These are phyloP conservation scores for Rhodotorula babjevae DNA, from an alignment of 768 basidiomycete species.

Conservation along the genomic window DNA sequence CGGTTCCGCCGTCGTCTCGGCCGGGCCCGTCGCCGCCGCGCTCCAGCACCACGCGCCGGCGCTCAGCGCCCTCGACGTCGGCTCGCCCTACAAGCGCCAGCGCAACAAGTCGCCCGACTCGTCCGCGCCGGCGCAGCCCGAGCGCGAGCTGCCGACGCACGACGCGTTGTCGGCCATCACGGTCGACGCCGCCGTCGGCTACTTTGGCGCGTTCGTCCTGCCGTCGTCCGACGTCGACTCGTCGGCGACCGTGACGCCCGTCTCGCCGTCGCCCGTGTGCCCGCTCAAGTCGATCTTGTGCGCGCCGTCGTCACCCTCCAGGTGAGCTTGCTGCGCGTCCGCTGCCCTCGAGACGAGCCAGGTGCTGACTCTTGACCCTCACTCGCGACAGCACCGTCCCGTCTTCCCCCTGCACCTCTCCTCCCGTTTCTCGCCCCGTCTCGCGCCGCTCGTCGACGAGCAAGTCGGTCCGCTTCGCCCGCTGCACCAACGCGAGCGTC, in stretches of 20 bases:
- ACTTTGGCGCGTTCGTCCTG: slow-evolving; percentile 1
- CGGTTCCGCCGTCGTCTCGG: background rate
- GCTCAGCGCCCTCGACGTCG: background rate
- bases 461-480: slow-evolving; percentile 40
- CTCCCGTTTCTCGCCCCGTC: slow-evolving; percentile 26
- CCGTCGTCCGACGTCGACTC: background rate
- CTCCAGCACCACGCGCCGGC: background rate
- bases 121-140: background rate
- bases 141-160: background rate
- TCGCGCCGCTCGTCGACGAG: slow-evolving; percentile 40
- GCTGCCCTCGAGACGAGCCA: too few relatives aligned
- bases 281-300: slow-evolving; percentile 31
- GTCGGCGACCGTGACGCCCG: background rate
- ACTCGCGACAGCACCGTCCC: background rate
- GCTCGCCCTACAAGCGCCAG: slow-evolving; percentile 33
- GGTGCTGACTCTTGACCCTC: background rate
- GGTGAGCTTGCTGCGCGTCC: background rate
- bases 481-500: slow-evolving; percentile 37
- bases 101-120: slow-evolving; percentile 33
- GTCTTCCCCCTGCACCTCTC: slow-evolving; percentile 19
- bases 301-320: slow-evolving; percentile 13
- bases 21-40: background rate
- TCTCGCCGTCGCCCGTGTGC: background rate
- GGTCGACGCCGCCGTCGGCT: background rate
- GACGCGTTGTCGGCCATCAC: background rate